Conservation (phyloP, 108 stramenopile species). For the Pseudonitzschia delicatissima region DNA sequence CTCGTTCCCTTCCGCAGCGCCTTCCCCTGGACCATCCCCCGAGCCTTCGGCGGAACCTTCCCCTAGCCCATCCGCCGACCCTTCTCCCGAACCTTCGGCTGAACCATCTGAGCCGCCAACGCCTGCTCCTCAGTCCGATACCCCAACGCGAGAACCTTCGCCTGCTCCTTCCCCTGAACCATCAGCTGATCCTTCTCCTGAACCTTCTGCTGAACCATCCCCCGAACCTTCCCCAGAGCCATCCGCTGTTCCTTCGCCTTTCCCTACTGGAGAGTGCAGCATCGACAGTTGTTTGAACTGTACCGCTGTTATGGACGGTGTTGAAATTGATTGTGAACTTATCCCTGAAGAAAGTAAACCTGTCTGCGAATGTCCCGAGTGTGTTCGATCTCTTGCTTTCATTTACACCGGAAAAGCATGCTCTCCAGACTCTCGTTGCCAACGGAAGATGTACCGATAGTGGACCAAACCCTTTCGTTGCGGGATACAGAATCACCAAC, state of each 20-base stretch:
- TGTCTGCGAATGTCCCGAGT: conserved; percentile 11
- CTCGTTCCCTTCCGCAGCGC: conserved; percentile 25
- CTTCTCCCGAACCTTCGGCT: conserved; percentile 3
- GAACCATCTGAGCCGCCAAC: neutral
- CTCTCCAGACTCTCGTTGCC: neutral
- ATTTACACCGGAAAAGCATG: conserved; percentile 20
- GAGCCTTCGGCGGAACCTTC: neutral
- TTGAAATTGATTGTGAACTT: conserved; percentile 9
- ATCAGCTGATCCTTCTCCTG: neutral
- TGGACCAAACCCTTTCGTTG: conserved; percentile 1
- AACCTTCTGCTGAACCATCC: conserved; percentile 2
- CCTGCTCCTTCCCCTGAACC: neutral
- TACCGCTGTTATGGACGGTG: neutral
- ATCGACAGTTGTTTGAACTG: neutral
- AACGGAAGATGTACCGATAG: conserved; percentile 3
- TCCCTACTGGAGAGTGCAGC: conserved; percentile 3
- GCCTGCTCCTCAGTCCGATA: neutral
- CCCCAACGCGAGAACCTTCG: neutral
- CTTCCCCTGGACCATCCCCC: conserved; percentile 19
- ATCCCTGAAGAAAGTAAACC: neutral
- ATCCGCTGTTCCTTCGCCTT: neutral
- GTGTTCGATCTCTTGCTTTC: conserved; percentile 16
- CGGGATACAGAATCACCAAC: conserved; percentile 11
- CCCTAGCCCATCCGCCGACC: neutral
- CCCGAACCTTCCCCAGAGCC: conserved; percentile 6